A percentile compares a stretch with the other conserved stretches of the same genome.
Evolutionary conservation across 768 basidiomycete species (phyloP).

Genomic region (Mycena rebaudengoi): DNA sequence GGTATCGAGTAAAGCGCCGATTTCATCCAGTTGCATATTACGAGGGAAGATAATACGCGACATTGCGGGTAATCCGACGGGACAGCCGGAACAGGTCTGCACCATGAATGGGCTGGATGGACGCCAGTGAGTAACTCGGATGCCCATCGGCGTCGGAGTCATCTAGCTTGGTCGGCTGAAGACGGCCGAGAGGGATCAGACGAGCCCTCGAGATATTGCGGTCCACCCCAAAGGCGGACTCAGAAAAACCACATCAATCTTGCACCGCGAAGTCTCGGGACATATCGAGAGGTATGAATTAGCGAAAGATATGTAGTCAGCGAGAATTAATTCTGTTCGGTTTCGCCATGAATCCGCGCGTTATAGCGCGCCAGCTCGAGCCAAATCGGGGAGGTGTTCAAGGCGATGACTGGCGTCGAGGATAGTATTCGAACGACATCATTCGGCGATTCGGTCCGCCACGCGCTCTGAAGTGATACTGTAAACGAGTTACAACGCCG

Average conservation of each 20-base stretch:
- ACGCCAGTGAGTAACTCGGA: conserved; percentile 68
- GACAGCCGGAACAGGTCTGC: conserved; percentile 81
- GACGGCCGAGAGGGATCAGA: conserved; percentile 29
- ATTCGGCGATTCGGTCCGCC: conserved; percentile 92
- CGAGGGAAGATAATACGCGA: conserved; percentile 93
- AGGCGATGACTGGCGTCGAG: conserved; percentile 94
- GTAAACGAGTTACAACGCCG: conserved; percentile 59
- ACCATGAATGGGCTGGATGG: conserved; percentile 84
- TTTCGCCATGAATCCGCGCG: conserved; percentile 92
- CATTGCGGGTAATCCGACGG: conserved; percentile 75
- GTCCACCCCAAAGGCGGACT: conserved; percentile 98
- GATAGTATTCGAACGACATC: conserved; percentile 86
- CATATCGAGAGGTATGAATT: conserved; percentile 51
- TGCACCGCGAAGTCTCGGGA: conserved; percentile 44
- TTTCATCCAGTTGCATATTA: conserved; percentile 78
- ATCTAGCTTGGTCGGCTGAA: conserved; percentile 21
- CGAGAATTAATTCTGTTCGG: conserved; percentile 92
- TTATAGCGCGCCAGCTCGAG: conserved; percentile 93
- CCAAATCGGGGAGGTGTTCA: conserved; percentile 87
- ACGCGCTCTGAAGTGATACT: conserved; percentile 94
- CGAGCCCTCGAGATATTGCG: conserved; percentile 65
- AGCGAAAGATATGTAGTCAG: conserved; percentile 87
- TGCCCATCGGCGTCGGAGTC: conserved; percentile 14
- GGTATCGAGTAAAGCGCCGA: conserved; percentile 58
- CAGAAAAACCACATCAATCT: conserved; percentile 90